phyloP scores from a whole-genome alignment of 2,329 filamentous ascomycete species.

The Ophiognomonia clavigignenti-juglandacearum region DNA sequence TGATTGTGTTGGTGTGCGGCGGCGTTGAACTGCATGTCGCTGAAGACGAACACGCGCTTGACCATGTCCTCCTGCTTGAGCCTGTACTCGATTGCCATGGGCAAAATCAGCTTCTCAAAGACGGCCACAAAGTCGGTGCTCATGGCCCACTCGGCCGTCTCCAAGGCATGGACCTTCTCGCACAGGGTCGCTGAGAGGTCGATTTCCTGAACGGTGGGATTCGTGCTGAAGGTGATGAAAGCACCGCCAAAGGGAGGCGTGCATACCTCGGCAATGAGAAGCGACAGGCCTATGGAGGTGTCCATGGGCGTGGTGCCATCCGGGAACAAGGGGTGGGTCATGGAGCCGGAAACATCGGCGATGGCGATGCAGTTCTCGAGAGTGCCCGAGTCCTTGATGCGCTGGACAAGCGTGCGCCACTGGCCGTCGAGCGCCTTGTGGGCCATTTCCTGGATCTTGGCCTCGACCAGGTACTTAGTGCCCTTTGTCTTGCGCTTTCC shows the following conservation, averaged over 20 bases:
- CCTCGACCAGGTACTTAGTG: too few relatives aligned
- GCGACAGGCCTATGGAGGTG: constrained; percentile 49
- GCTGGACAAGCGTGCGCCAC: too few relatives aligned
- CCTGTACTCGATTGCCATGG: constrained; percentile 45
- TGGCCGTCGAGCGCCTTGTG: too few relatives aligned
- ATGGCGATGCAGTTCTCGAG: too few relatives aligned
- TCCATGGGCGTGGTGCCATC: too few relatives aligned
- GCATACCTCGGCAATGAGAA: constrained; percentile 49
- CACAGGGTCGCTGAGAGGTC: constrained; percentile 32
- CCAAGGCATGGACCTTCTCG: constrained; percentile 35
- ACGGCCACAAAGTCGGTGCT: constrained; percentile 51
- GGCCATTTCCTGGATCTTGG: too few relatives aligned
- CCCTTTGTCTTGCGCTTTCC: too few relatives aligned
- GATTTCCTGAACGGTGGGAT: constrained; percentile 36
- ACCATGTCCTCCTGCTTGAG: constrained; percentile 54
- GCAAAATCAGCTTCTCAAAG: constrained; percentile 49
- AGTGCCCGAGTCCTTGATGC: too few relatives aligned
- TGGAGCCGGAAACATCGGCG: too few relatives aligned
- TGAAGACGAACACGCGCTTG: constrained; percentile 56
- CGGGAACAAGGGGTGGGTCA: too few relatives aligned
- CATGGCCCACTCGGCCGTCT: constrained; percentile 29
- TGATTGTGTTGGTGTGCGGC: constrained; percentile 17
- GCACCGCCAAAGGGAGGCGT: constrained; percentile 47
- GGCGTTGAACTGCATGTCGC: constrained; percentile 55
- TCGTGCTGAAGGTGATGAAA: constrained; percentile 49